Base-by-base conservation (phyloP, 257 asterid species). In the Capsicum chinense region DNA sequence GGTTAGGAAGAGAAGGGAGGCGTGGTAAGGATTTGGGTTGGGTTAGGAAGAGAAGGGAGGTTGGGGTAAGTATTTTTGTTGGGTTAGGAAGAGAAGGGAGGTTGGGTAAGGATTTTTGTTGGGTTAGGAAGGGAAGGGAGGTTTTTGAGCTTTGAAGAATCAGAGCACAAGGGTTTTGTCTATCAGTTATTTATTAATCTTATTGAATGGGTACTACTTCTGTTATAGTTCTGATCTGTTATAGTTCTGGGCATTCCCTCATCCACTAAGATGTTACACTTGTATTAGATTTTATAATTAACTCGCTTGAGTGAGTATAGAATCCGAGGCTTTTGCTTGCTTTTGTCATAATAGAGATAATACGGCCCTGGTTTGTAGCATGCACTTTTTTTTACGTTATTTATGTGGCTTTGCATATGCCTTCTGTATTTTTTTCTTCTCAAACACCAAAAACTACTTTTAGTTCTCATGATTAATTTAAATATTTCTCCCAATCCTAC, bases 71-170 rank as follows among this genome's bases (percentile, higher is more conserved):
- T 3, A 39, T 39, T 39, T 39, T 3, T 3, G 44, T 39, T 39
- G 44, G 44, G 44, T 39, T 39, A 39, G 44, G 44, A 39, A 39
- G 44, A 39, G 44, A 39, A 39, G 44, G 44, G 44, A 39, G 44
- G 44, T 39, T 39, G 44, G 44, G 44, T 39, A 39, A 78, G 64
- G 59, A 54, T 52, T 78, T 78, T 50, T 26, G 0, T 54, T 78
- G 60, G 42, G 82, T 33, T 26, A 54, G 66, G 52, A 78, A 33
- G 26, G 4, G 50, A 78, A 78, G 50, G 48, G 64, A 33, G 66
- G 82, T 14, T 76, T 50, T 54, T 0, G 82, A 26, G 82, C 48
- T 78, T 35, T 0, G 82, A 78, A 76, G 62, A 52, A 52, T 76
- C 62, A 13, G 44, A 74, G 62, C 47, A 52, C 15, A 12, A 76